A percentile compares a stretch with the other conserved stretches of the same genome.
These are phyloP conservation scores for Fusarium sp. DNA, from an alignment of 2,329 filamentous ascomycete species.

Conservation along the genomic window DNA sequence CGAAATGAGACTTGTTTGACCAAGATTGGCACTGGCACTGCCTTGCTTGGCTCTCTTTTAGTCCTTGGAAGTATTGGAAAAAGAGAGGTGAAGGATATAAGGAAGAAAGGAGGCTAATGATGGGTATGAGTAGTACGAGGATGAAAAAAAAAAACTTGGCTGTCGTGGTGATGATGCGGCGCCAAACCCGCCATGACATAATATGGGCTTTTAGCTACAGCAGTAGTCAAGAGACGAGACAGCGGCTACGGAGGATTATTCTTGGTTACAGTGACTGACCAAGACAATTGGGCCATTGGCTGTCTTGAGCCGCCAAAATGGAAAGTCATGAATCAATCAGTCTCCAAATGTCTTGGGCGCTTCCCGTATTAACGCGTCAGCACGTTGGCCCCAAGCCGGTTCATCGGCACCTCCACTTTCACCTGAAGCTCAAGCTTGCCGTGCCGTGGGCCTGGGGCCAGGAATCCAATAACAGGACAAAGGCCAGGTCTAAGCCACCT, in stretches of 20 bases:
- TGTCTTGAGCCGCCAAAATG: conserved; percentile 29
- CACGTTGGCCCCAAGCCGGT: conserved; percentile 39
- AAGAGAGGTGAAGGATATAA: background rate
- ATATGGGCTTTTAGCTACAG: conserved; percentile 16
- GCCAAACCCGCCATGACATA: conserved; percentile 35
- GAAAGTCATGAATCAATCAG: background rate
- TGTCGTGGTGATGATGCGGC: conserved; percentile 29
- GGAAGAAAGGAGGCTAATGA: conserved; percentile 13
- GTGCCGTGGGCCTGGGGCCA: background rate
- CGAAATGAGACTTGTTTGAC: conserved; percentile 27
- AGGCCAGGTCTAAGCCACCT: background rate
- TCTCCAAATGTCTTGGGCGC: conserved; percentile 6
- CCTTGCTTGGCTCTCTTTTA: conserved; percentile 32
- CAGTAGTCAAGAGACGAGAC: background rate
- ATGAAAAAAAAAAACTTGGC: conserved; percentile 15
- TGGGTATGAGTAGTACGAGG: conserved; percentile 1
- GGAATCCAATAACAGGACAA: conserved; percentile 6
- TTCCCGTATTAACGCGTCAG: conserved; percentile 41
- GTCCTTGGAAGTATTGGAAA: conserved; percentile 6
- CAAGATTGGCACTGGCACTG: conserved; percentile 35
- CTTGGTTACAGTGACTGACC: conserved; percentile 1
- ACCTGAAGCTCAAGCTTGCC: conserved; percentile 35
- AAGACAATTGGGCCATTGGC: conserved; percentile 17
- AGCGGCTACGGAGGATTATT: background rate
- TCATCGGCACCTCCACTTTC: conserved; percentile 35